Evolutionary conservation across 352 stramenopile genomes (phyloP).

Genomic region (Phytophthora uliginosa): DNA sequence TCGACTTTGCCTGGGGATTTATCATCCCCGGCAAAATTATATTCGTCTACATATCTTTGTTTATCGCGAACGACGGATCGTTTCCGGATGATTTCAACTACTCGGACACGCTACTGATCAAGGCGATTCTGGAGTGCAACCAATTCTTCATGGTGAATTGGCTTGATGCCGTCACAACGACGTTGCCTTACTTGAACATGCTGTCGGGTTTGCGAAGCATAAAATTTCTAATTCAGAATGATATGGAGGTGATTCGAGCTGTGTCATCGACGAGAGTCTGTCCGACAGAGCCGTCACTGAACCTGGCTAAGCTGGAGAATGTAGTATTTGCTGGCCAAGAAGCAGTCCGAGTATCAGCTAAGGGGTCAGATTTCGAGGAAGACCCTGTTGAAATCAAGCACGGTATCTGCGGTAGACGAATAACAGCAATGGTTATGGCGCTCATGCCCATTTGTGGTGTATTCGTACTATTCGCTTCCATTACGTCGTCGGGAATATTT

Average conservation of each 20-base stretch:
- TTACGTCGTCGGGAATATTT: slow-evolving; percentile 40
- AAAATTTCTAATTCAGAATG: slow-evolving; percentile 41
- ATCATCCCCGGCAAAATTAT: slow-evolving; percentile 43
- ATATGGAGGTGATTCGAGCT: slow-evolving; percentile 26
- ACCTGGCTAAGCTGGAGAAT: neutral
- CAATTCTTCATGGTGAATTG: slow-evolving; percentile 51
- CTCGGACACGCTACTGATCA: slow-evolving; percentile 41
- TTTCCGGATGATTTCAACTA: slow-evolving; percentile 37
- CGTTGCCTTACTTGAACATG: slow-evolving; percentile 48
- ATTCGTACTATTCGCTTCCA: slow-evolving; percentile 45
- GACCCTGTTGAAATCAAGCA: slow-evolving; percentile 14
- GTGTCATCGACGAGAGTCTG: slow-evolving; percentile 12
- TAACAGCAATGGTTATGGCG: slow-evolving; percentile 14
- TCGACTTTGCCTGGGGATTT: slow-evolving; percentile 45
- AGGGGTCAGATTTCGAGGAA: neutral
- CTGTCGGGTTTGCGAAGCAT: slow-evolving; percentile 38
- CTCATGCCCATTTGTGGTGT: slow-evolving; percentile 39
- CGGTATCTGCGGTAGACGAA: slow-evolving; percentile 1
- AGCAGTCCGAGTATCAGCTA: neutral
- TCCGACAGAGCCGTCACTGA: slow-evolving; percentile 1
- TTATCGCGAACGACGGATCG: slow-evolving; percentile 28
- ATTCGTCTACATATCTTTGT: slow-evolving; percentile 42
- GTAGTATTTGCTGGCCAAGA: neutral
- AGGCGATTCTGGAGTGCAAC: slow-evolving; percentile 43
- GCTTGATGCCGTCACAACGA: slow-evolving; percentile 40